Evolutionary conservation across 495 filamentous ascomycete species (phyloP).

Genomic region (Penicillium nucicola): DNA sequence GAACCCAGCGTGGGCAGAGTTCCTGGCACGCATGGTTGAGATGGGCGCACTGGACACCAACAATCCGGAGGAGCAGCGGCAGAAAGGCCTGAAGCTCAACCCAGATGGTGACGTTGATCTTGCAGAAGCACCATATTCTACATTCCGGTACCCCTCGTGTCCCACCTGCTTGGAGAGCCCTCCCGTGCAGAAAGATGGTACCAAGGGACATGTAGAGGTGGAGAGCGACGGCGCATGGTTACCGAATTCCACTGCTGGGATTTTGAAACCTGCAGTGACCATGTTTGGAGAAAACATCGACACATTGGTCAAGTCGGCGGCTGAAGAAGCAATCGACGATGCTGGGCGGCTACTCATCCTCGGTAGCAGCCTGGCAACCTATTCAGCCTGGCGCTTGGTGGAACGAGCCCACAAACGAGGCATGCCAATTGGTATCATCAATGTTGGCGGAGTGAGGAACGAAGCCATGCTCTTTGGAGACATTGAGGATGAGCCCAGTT

Average conservation of each 20-base stretch:
- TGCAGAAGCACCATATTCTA: slow-evolving; percentile 80
- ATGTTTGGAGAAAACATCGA: slow-evolving; percentile 95
- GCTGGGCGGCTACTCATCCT: slow-evolving; percentile 73
- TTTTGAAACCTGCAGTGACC: slow-evolving; percentile 86
- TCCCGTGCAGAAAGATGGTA: slow-evolving; percentile 57
- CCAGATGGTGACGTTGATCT: slow-evolving; percentile 94
- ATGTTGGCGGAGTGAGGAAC: slow-evolving; percentile 78
- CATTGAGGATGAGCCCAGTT: slow-evolving; percentile 19
- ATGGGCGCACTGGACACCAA: slow-evolving; percentile 74
- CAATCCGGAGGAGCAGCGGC: slow-evolving; percentile 65
- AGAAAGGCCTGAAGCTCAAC: slow-evolving; percentile 74
- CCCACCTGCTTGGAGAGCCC: slow-evolving; percentile 71
- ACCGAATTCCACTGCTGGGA: slow-evolving; percentile 63
- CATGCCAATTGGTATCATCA: slow-evolving; percentile 83
- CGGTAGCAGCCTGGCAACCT: slow-evolving; percentile 88
- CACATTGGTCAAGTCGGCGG: slow-evolving; percentile 61
- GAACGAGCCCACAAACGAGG: slow-evolving; percentile 76
- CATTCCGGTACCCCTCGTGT: slow-evolving; percentile 89
- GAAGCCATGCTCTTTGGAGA: slow-evolving; percentile 66
- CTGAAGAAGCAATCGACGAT: slow-evolving; percentile 74
- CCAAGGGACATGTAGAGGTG: slow-evolving; percentile 56
- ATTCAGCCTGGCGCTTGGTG: slow-evolving; percentile 87
- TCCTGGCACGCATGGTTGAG: slow-evolving; percentile 65
- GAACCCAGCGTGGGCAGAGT: slow-evolving; percentile 84
- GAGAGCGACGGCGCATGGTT: slow-evolving; percentile 82